A percentile compares a stretch with the other conserved stretches of the same genome.
Conservation (phyloP, 805 yeast genomes). For the Soucietia sequanensis region DNA sequence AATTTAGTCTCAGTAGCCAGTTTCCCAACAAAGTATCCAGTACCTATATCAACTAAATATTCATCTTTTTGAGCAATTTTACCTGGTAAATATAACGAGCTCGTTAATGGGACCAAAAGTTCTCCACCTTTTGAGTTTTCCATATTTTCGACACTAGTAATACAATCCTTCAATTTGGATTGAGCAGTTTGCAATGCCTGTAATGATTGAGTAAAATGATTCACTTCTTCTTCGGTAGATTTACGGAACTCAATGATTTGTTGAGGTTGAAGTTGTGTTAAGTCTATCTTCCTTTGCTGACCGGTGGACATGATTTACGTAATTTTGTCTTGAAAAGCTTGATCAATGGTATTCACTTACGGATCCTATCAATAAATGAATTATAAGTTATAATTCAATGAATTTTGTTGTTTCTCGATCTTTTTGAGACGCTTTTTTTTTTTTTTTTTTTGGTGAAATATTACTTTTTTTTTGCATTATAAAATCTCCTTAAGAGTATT, state of each 20-base stretch:
- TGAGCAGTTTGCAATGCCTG: conserved; percentile 83
- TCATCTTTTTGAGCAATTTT: conserved; percentile 58
- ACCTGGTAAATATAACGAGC: conserved; percentile 90
- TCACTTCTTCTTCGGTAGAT: conserved; percentile 79
- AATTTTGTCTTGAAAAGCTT: background rate
- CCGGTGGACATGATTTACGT: conserved; percentile 10
- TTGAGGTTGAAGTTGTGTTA: conserved; percentile 71
- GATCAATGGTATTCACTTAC: too few species aligned
- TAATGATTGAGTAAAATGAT: conserved; percentile 80
- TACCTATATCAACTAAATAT: conserved; percentile 91
- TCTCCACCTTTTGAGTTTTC: conserved; percentile 41
- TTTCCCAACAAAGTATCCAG: conserved; percentile 93
- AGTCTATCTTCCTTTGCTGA: conserved; percentile 45
- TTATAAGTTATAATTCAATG: too few species aligned
- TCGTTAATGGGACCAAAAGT: conserved; percentile 81
- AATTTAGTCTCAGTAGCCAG: conserved; percentile 58
- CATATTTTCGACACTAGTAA: conserved; percentile 61
- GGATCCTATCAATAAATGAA: too few species aligned
- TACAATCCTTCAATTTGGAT: conserved; percentile 77
- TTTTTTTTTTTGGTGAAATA: too few species aligned
- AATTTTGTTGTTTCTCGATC: too few species aligned
- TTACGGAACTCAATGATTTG: conserved; percentile 82
- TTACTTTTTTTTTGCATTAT: too few species aligned
- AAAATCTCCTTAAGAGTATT: too few species aligned
- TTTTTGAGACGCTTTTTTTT: background rate